Percentiles rank a stretch among this genome's conserved stretches.
phyloP scores from a whole-genome alignment of 306 rosid species.

The Cucumis cinereus region DNA sequence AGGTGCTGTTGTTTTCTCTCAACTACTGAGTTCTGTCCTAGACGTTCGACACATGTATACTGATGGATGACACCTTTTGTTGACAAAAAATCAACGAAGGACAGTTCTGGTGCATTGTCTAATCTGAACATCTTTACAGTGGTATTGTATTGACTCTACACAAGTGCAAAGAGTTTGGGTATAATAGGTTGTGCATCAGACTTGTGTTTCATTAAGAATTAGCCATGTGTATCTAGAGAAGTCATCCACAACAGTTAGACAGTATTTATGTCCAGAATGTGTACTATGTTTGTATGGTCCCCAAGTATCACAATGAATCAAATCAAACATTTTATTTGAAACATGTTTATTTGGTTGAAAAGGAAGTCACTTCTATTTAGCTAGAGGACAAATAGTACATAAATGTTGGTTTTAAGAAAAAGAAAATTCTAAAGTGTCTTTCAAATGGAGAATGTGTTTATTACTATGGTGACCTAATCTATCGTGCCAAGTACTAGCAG shows the following conservation, averaged over 20 bases:
- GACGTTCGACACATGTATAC: neutral
- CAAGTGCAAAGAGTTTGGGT: fast-evolving
- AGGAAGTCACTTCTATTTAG: no score
- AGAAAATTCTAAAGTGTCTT: no score
- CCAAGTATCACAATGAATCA: neutral
- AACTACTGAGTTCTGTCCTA: neutral
- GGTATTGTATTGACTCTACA: no score
- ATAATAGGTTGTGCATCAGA: fast-evolving
- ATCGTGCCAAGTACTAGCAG: no score
- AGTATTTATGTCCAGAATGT: neutral
- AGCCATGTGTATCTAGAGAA: neutral
- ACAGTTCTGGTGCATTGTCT: neutral
- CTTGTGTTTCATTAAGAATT: fast-evolving
- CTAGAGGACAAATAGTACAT: no score
- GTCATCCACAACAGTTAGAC: neutral
- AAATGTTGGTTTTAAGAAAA: no score
- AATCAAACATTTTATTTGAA: no score
- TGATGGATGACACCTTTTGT: neutral
- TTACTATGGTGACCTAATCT: no score
- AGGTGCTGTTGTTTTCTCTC: neutral
- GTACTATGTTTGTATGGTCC: neutral
- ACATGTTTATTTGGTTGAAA: no score
- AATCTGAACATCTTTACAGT: neutral
- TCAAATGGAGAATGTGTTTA: no score
- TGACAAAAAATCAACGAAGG: no score